Conservation (phyloP, 345 rosid genomes). For the Salix exigua region DNA sequence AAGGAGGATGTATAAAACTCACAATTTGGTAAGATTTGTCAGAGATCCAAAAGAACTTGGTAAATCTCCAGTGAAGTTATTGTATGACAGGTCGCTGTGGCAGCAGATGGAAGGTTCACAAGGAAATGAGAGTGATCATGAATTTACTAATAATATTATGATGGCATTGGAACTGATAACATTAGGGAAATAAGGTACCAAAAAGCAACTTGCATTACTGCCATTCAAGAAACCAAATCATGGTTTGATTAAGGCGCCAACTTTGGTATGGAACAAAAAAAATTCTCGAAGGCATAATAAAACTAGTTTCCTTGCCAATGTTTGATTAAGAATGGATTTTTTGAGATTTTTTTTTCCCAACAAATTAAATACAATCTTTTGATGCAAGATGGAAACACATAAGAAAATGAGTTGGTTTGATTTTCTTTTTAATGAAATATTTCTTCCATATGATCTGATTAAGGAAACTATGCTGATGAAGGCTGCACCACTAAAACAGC, state of each 20-base stretch:
- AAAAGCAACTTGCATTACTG: not conserved
- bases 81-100: slow-evolving; percentile 82
- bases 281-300: no score
- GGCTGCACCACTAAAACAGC: not conserved
- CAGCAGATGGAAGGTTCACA: not conserved
- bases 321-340: not conserved
- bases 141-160: not conserved
- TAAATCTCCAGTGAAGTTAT: slow-evolving; percentile 76
- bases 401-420: not conserved
- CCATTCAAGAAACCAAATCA: not conserved
- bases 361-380: not conserved
- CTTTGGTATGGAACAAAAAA: not conserved
- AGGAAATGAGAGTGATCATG: slow-evolving; percentile 2
- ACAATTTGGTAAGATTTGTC: slow-evolving; percentile 67
- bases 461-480: not conserved
- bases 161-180: not conserved
- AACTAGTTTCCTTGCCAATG: no score
- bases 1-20: slow-evolving; percentile 29
- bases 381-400: not conserved
- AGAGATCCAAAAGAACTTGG: slow-evolving; percentile 77
- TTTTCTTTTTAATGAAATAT: no score
- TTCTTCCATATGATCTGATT: not conserved
- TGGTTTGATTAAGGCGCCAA: not conserved
- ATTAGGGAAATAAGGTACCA: not conserved
- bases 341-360: not conserved